Conservation (phyloP, 495 filamentous ascomycete genomes). For the Geoglossum glabrum region DNA sequence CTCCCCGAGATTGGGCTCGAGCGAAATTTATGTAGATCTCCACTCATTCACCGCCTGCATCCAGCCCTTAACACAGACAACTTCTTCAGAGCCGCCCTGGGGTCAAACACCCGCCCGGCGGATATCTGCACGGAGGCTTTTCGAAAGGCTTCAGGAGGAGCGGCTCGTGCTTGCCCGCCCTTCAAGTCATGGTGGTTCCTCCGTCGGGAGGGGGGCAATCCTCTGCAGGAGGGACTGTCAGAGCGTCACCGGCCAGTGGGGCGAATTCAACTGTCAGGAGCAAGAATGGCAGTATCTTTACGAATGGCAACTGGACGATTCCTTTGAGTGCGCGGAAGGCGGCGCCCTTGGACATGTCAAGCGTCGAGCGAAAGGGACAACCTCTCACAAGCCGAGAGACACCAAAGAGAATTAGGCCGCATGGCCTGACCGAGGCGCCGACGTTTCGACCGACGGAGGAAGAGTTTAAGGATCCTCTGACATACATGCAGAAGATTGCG, state of each 20-base stretch:
- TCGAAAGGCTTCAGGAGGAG: background rate
- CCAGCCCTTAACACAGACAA: background rate
- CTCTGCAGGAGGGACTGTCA: background rate
- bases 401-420: conserved; percentile 52
- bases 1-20: background rate
- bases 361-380: conserved; percentile 78
- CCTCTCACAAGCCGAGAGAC: conserved; percentile 54
- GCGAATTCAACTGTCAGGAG: background rate
- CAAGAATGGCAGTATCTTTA: conserved; percentile 2
- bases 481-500: conserved; percentile 77
- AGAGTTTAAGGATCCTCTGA: conserved; percentile 83
- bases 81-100: background rate
- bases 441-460: conserved; percentile 80
- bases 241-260: background rate
- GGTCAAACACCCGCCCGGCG: background rate
- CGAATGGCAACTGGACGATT: conserved; percentile 3
- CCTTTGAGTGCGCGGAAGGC: conserved; percentile 52
- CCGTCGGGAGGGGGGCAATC: conserved; percentile 1
- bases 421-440: conserved; percentile 75
- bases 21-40: conserved; percentile 1
- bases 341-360: conserved; percentile 60
- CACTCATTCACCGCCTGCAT: background rate
- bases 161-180: background rate
- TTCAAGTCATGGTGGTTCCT: conserved; percentile 5
- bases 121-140: background rate